Base-by-base conservation (phyloP, 129 eudicot species). In the Kitagawia praeruptora region DNA sequence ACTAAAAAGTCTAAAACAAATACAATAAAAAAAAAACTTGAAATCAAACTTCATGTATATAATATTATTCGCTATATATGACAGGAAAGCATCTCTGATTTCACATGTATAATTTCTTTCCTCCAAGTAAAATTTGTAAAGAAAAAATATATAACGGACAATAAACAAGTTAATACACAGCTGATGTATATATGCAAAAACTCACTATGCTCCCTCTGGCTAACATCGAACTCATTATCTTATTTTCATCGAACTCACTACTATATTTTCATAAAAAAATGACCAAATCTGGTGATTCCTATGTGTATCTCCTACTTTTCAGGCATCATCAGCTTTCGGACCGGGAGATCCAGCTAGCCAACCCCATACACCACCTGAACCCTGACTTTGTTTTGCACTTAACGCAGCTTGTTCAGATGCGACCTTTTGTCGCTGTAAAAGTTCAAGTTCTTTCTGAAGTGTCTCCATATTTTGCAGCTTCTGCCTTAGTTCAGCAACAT, bases 281-380 rank as follows among this genome's bases (percentile, higher is more conserved):
- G 34, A 61, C 72, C 75, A 77, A 58, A 42, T 42, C 27, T 54
- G 85, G 84, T 45, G 70, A 77, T 77, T 61, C 10, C 69, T 73
- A 74, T 81, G 81, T 83, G 75, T 76, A 66, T 70, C 37, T 44
- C 70, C 54, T 48, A 70, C 71, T 64, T 81, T 42, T 83, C 70
- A 88, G 37, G 80, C 91, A 54, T 85, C 91, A 75, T 86, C 88
- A 3, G 81, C 61, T 75, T 82, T 86, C 45, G 82, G 87, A 72
- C 79, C 77, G 27, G 97, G 97, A n/a, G 94, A 41, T 77, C 98
- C 98, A 8, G 99, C 98, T 46, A 96, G 90, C 99, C 99, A 96
- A 25, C 98, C 99, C 98, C 98, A 96, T 67, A 96, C 95, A 15
- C 99, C 99, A 21, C 99, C 98, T 39, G 99, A 89, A 78, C 89